Percentiles rank a stretch among this genome's conserved stretches.
These are phyloP conservation scores for Usnea hakonensis DNA, from an alignment of 495 filamentous ascomycete genomes.

Conservation along the genomic window DNA sequence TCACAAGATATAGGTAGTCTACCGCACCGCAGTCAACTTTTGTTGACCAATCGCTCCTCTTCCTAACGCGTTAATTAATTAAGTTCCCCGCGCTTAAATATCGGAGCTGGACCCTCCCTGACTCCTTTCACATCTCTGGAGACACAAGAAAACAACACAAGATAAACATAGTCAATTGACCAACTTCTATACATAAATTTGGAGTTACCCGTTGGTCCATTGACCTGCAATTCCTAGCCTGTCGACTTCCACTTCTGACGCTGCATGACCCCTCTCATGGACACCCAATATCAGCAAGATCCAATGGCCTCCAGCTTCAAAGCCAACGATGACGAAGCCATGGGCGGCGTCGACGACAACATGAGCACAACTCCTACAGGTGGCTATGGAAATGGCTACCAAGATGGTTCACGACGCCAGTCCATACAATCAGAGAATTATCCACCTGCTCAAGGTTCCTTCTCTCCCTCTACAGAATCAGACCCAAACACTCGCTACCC, in stretches of 20 bases:
- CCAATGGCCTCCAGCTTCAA: constrained; percentile 22
- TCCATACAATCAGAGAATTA: constrained; percentile 40
- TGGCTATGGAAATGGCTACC: constrained; percentile 25
- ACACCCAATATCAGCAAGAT: constrained; percentile 29
- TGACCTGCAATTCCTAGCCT: not conserved
- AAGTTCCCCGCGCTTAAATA: constrained; percentile 1
- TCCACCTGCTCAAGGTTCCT: constrained; percentile 36
- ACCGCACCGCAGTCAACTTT: not conserved
- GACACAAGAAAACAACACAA: not conserved
- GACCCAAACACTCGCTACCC: constrained; percentile 32
- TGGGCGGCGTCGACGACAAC: constrained; percentile 33
- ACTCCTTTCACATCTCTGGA: not conserved
- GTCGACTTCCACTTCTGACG: not conserved
- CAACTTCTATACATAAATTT: not conserved
- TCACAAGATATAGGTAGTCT: not conserved
- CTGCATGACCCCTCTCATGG: constrained; percentile 18
- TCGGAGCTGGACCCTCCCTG: not conserved
- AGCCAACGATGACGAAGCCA: constrained; percentile 28
- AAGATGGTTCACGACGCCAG: constrained; percentile 38
- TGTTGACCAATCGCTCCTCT: not conserved
- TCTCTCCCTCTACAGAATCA: constrained; percentile 35
- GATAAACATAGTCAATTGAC: not conserved
- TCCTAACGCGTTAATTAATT: not conserved
- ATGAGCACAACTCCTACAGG: constrained; percentile 26
- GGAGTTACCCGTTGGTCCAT: not conserved